These are phyloP conservation scores for Scopulariopsis brevicaulis DNA, from an alignment of 2,329 filamentous ascomycete genomes.

Conservation along the genomic window DNA sequence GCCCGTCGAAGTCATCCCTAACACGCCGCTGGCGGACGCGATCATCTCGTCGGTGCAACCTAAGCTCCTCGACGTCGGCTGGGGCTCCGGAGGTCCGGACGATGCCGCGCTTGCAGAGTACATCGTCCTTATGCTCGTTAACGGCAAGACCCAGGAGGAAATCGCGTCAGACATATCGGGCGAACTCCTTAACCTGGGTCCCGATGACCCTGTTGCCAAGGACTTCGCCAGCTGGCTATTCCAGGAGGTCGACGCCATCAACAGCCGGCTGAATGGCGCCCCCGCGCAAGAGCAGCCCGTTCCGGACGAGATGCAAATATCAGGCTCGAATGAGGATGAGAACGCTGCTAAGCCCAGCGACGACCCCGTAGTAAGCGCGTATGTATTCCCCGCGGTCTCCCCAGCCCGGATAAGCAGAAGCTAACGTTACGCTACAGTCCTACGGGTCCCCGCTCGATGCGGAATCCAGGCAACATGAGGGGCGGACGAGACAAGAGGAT, in stretches of 20 bases:
- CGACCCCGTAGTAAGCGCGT: slow-evolving; percentile 42
- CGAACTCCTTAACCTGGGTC: slow-evolving; percentile 71
- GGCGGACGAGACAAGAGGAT: slow-evolving; percentile 66
- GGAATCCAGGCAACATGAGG: slow-evolving; percentile 27
- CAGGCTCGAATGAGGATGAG: slow-evolving; percentile 17
- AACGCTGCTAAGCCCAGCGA: not conserved
- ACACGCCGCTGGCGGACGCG: slow-evolving; percentile 75
- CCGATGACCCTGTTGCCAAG: slow-evolving; percentile 71
- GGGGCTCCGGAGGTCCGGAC: slow-evolving; percentile 67
- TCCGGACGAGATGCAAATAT: slow-evolving; percentile 15
- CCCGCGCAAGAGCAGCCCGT: slow-evolving; percentile 15
- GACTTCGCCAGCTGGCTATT: slow-evolving; percentile 94
- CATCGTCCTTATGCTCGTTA: slow-evolving; percentile 93
- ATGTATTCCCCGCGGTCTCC: slow-evolving; percentile 21
- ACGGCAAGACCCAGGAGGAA: slow-evolving; percentile 84
- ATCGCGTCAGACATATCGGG: slow-evolving; percentile 80
- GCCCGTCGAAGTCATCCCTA: slow-evolving; percentile 65
- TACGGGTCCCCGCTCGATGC: slow-evolving; percentile 91
- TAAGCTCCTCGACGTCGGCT: slow-evolving; percentile 86
- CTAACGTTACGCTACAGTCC: slow-evolving; percentile 44
- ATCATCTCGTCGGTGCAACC: slow-evolving; percentile 75
- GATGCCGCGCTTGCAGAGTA: slow-evolving; percentile 87
- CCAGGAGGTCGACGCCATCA: slow-evolving; percentile 62
- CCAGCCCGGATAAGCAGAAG: not conserved
- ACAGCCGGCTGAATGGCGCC: slow-evolving; percentile 47